Evolutionary conservation across 306 rosid genomes (phyloP).

Genomic region (Senna tora): DNA sequence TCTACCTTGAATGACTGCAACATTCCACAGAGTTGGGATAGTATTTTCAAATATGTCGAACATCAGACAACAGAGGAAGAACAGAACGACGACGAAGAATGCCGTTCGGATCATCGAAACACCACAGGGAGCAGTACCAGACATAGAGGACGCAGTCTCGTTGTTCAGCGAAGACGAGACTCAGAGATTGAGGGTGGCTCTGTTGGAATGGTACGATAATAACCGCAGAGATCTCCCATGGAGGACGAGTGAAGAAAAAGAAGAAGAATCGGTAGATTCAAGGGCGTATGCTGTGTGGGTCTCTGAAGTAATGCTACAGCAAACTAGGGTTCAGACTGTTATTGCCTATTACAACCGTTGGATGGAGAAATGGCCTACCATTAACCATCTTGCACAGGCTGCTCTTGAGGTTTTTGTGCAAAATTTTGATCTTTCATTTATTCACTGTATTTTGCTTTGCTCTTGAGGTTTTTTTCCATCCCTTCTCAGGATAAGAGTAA

Average conservation of each 20-base stretch:
- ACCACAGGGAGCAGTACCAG: conserved; percentile 36
- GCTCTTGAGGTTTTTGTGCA: conserved; percentile 64
- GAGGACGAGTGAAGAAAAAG: conserved; percentile 50
- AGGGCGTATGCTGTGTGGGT: conserved; percentile 91
- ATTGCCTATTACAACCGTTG: conserved; percentile 72
- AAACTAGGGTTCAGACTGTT: conserved; percentile 90
- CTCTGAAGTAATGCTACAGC: conserved; percentile 90
- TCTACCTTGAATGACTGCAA: background rate
- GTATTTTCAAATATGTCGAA: conserved; percentile 41
- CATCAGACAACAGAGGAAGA: background rate
- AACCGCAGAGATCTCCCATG: conserved; percentile 86
- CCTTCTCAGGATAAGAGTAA: too few relatives aligned
- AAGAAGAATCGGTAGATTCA: conserved; percentile 35
- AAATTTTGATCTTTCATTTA: too few relatives aligned
- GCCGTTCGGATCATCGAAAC: conserved; percentile 16
- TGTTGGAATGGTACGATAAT: conserved; percentile 76
- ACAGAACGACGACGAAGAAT: background rate
- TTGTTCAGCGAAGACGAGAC: conserved; percentile 55
- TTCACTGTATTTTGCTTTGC: too few relatives aligned
- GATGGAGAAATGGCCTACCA: conserved; percentile 87
- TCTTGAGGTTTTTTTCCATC: too few relatives aligned
- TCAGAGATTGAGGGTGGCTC: conserved; percentile 48
- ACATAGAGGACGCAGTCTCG: conserved; percentile 60
- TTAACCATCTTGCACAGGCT: conserved; percentile 71
- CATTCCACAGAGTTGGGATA: background rate